Evolutionary conservation across 1,284 basidiomycete species (phyloP), one percentile per base, ranked within the genome.

Genomic region (Porodaedalea pini): DNA sequence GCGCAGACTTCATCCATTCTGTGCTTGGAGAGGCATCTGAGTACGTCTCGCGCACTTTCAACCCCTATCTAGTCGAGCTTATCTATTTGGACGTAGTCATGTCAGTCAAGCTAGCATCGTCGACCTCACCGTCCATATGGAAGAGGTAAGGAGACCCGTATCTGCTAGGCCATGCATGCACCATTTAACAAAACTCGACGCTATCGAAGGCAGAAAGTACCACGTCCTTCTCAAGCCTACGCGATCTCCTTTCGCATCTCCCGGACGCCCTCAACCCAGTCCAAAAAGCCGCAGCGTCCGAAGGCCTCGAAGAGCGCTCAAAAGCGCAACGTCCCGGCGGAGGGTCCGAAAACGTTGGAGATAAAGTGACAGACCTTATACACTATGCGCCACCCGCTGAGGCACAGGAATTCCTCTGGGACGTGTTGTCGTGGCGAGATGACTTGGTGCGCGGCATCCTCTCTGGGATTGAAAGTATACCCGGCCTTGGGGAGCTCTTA

Each of bases 401-500:
- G 64, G 69, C 82, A 50, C 76, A 81, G 63, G 66, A 69, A 27
- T 70, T 68, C 15, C 65, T 82, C 4, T 81, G 79, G 78, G 71
- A 77, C 65, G 73, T 83, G 36, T 69, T 83, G 52, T 72, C 72
- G 51, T 80, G 82, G 69, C 72, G 81, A 36, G 75, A 76, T 63
- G 67, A 70, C 41, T 66, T 71, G 45, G 58, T 60, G 32, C 61
- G 58, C 29, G 57, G 61, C 36, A 56, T 65, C 31, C 21, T 60
- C 11, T 29, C 50, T 10, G 54, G 7, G 0, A 74, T 78, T 51
- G 73, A 70, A 52, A 69, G 68, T 61, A 74, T 77, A 36, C 67
- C 75, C 0, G 69, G 82, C 8, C 71, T 80, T 34, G 79, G 80
- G 62, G 80, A 78, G 67, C 72, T 82, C 49, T 71, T 74, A 29